Evolutionary conservation across 75 land plant species (phyloP), one percentile per base, ranked within the genome.

Genomic region (Cryptomeria japonica): DNA sequence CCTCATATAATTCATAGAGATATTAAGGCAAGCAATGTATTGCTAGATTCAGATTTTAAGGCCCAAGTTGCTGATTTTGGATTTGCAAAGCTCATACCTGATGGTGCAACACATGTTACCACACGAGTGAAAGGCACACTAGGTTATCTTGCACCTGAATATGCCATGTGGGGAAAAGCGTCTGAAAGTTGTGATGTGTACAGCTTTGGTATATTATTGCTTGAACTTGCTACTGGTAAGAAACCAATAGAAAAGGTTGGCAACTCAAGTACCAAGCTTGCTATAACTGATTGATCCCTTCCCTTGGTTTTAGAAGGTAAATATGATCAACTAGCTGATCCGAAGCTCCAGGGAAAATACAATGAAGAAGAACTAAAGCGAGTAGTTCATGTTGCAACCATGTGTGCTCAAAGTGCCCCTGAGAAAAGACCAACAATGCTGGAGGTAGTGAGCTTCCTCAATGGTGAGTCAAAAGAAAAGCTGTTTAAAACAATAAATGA

Each of bases 1-100:
- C 96, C 98, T 15, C 98, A 93, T 79, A 94, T 97, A 49, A 95
- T 97, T 37, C 99, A 97, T 85, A 86, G 99, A 72, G 99, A 97
- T 86, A 91, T 97, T 28, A 97, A 97, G 79, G 97, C 97, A 22
- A 97, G 97, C 89, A 97, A 97, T 83, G 94, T 97, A 14, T 90
- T 97, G 4, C 46, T 97, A 25, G 96, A 96, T 86, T 82, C 92
- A 14, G 91, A 95, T 32, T 97, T 97, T 86, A 87, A 97, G 39
- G 93, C 99, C 14, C 92, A 92, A 80, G 96, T 97, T 28, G 96
- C 96, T 34, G 99, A 97, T 86, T 97, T 97, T 87, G 99, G 99
- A 14, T 96, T 97, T 87, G 99, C 99, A 46, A 97, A 97, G 91
- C 93, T 97, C 39, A 93, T 96, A 11, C 98, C 98, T 3, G 95